Conservation (phyloP, 1,139 yeast genomes). For the Nadsonia commutata region DNA sequence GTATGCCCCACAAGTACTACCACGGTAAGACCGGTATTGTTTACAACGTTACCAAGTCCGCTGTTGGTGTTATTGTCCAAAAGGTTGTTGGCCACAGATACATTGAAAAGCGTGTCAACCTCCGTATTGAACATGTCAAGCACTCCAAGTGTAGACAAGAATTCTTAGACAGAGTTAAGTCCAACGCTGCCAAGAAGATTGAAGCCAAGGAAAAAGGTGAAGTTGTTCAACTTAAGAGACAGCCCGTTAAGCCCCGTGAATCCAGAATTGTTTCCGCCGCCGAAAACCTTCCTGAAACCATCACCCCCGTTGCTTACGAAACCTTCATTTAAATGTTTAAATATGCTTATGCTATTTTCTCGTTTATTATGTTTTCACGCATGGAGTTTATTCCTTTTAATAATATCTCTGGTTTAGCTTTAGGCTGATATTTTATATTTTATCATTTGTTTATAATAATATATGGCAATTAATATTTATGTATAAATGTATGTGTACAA, state of each 20-base stretch:
- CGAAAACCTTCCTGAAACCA: slow-evolving; percentile 82
- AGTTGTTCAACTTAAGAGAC: slow-evolving; percentile 88
- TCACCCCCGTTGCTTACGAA: slow-evolving; percentile 99
- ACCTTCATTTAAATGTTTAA: slow-evolving; percentile 68
- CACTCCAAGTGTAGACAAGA: slow-evolving; percentile 99
- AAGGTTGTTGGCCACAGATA: slow-evolving; percentile 98
- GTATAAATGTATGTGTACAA: neutral
- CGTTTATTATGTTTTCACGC: neutral
- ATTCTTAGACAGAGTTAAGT: slow-evolving; percentile 95
- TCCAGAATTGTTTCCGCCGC: slow-evolving; percentile 65
- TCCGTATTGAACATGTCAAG: slow-evolving; percentile 97
- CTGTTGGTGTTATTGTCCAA: slow-evolving; percentile 97
- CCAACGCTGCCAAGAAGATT: slow-evolving; percentile 83
- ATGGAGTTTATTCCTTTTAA: neutral
- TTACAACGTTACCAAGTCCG: slow-evolving; percentile 95
- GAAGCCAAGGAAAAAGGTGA: slow-evolving; percentile 95
- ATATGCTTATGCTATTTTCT: neutral
- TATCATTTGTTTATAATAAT: neutral
- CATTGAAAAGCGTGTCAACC: slow-evolving; percentile 95
- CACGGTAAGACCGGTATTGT: slow-evolving; percentile 99
- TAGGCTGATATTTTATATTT: neutral
- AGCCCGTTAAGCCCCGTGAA: slow-evolving; percentile 95
- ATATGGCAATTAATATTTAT: neutral
- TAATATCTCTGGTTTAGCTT: neutral
- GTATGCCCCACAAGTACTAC: slow-evolving; percentile 99